Percentiles rank a stretch among this genome's conserved stretches.
Conservation (phyloP, 805 yeast genomes). For the Brettanomyces sp. region DNA sequence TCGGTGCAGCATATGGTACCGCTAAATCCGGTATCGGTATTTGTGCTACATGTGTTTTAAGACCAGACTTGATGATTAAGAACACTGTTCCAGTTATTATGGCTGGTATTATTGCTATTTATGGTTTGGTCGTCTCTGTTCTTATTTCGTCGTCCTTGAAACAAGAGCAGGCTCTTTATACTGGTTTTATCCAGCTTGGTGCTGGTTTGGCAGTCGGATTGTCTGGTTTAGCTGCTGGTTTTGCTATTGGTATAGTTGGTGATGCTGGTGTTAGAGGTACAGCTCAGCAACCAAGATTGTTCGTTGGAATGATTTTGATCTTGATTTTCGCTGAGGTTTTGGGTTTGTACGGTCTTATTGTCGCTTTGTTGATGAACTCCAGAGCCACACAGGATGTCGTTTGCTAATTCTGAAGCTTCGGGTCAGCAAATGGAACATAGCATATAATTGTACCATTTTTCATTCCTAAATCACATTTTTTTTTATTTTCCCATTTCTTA, state of each 20-base stretch:
- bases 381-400: constrained; percentile 89
- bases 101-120: constrained; percentile 99
- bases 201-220: constrained; percentile 97
- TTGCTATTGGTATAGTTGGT: constrained; percentile 98
- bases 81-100: constrained; percentile 94
- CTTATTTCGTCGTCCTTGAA: constrained; percentile 82
- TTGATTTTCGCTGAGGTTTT: constrained; percentile 98
- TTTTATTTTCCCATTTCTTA: too few species aligned
- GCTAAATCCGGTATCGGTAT: constrained; percentile 99
- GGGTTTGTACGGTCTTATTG: constrained; percentile 96
- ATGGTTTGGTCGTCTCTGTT: constrained; percentile 94
- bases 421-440: too few species aligned
- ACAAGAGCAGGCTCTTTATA: constrained; percentile 87
- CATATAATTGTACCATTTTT: too few species aligned
- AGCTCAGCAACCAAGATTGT: constrained; percentile 96
- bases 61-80: constrained; percentile 92
- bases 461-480: too few species aligned
- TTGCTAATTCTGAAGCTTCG: constrained; percentile 38
- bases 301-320: constrained; percentile 97
- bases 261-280: constrained; percentile 99
- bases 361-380: constrained; percentile 94
- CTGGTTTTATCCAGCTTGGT: constrained; percentile 97
- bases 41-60: constrained; percentile 93
- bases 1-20: constrained; percentile 98
- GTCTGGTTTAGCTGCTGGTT: constrained; percentile 96